A percentile compares a stretch with the other conserved stretches of the same genome.
phyloP scores from a whole-genome alignment of 768 basidiomycete genomes.

The Auriscalpium vulgare region DNA sequence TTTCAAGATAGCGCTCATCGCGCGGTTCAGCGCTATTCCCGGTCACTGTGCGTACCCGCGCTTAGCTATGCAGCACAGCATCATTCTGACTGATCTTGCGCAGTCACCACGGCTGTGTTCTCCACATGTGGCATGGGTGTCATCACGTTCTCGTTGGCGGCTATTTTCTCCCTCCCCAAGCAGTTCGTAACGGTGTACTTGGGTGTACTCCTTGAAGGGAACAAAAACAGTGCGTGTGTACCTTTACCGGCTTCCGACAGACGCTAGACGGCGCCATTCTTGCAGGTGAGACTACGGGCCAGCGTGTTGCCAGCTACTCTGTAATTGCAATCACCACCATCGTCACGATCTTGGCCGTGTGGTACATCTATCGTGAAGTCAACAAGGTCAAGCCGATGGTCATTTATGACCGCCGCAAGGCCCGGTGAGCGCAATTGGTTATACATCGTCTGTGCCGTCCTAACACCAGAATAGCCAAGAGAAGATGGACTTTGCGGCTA shows the following conservation, averaged over 20 bases:
- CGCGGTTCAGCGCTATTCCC: constrained; percentile 75
- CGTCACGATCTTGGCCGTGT: constrained; percentile 71
- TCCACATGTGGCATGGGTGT: constrained; percentile 86
- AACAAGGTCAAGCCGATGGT: constrained; percentile 56
- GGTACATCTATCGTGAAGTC: constrained; percentile 76
- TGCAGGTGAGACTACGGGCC: constrained; percentile 36
- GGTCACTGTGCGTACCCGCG: constrained; percentile 58
- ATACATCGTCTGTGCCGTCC: neutral
- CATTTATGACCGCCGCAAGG: constrained; percentile 66
- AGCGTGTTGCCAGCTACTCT: constrained; percentile 52
- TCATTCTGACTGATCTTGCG: too few relatives aligned
- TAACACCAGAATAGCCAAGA: constrained; percentile 36
- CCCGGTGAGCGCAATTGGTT: constrained; percentile 36
- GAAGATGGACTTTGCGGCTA: constrained; percentile 28
- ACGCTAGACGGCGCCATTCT: too few relatives aligned
- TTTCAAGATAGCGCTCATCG: constrained; percentile 74
- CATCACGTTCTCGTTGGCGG: constrained; percentile 67
- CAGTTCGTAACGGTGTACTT: constrained; percentile 91
- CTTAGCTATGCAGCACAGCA: too few relatives aligned
- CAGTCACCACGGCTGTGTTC: constrained; percentile 85
- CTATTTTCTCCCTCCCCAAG: constrained; percentile 79
- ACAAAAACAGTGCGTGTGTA: neutral
- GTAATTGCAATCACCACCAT: constrained; percentile 62
- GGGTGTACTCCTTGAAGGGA: constrained; percentile 61
- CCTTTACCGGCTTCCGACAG: too few relatives aligned